phyloP scores from a whole-genome alignment of 257 asterid species.

The Solanum neorickii region DNA sequence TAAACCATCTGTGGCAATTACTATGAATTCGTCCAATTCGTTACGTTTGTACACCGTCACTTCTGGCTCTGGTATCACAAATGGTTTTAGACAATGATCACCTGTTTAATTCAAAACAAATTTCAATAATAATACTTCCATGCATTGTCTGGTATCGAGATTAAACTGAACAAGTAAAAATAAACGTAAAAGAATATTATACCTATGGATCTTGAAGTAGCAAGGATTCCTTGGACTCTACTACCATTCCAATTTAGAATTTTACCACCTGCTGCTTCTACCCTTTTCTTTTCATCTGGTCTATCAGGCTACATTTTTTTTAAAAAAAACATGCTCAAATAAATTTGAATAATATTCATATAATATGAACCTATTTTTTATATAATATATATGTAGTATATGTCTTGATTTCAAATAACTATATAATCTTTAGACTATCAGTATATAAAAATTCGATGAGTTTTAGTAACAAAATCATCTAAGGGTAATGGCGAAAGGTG shows the following conservation, averaged over 20 bases:
- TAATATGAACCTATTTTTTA: background rate
- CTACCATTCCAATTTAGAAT: constrained; percentile 34
- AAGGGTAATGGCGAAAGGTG: background rate
- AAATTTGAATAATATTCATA: background rate
- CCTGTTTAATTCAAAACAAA: constrained; percentile 13
- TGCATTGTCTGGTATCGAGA: background rate
- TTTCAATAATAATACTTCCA: background rate
- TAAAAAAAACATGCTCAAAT: background rate
- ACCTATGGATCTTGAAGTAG: constrained; percentile 56
- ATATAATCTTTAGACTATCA: background rate
- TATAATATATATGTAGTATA: no score
- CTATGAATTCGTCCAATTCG: constrained; percentile 33
- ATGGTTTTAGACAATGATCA: constrained; percentile 26
- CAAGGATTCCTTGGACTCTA: constrained; percentile 42
- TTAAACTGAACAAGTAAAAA: no score
- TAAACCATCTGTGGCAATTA: constrained; percentile 52
- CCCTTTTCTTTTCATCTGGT: constrained; percentile 44
- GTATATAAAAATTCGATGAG: background rate
- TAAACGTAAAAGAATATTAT: background rate
- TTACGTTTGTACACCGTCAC: constrained; percentile 22
- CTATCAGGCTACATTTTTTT: constrained; percentile 35
- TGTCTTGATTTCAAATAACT: background rate
- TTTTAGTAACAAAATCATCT: background rate
- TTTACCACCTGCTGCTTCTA: constrained; percentile 46
- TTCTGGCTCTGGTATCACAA: constrained; percentile 36